A percentile compares a stretch with the other conserved stretches of the same genome.
Conservation (phyloP, 192 early-diverging fungal species). For the Entomortierella lignicola region DNA sequence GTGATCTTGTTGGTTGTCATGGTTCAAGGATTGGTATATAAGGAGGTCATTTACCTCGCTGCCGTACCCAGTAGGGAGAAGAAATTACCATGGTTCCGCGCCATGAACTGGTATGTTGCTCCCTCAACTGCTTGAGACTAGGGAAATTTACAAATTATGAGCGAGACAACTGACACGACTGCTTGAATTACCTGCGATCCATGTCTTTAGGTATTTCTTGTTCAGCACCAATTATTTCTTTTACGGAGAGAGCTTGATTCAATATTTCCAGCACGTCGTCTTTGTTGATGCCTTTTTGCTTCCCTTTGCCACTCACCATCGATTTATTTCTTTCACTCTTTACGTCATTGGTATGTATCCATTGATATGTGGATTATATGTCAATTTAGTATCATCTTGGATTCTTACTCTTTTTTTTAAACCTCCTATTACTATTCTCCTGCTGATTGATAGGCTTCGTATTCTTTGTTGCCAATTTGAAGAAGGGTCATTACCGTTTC, state of each 20-base stretch:
- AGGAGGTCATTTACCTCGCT: slow-evolving; percentile 93
- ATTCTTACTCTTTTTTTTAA: no score
- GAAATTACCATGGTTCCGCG: slow-evolving; percentile 91
- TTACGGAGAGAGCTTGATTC: slow-evolving; percentile 93
- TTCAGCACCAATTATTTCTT: slow-evolving; percentile 92
- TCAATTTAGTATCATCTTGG: no score
- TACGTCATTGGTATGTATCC: slow-evolving; percentile 79
- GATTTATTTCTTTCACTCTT: slow-evolving; percentile 92
- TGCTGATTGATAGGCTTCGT: slow-evolving; percentile 72
- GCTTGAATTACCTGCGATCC: neutral
- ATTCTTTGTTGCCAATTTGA: slow-evolving; percentile 92
- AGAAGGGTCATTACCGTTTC: slow-evolving; percentile 93
- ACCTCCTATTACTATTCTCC: neutral
- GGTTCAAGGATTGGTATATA: slow-evolving; percentile 89
- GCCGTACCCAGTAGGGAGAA: slow-evolving; percentile 84
- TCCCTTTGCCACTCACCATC: slow-evolving; percentile 91
- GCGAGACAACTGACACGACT: neutral
- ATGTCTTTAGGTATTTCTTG: slow-evolving; percentile 80
- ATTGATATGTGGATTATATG: no score
- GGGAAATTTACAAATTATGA: neutral
- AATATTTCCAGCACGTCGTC: slow-evolving; percentile 86
- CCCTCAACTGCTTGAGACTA: neutral
- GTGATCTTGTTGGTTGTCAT: slow-evolving; percentile 88
- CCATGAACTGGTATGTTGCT: slow-evolving; percentile 83
- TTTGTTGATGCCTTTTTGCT: slow-evolving; percentile 87